Percentiles rank a stretch among this genome's conserved stretches.
These are phyloP conservation scores for Blyttiomyces sp. DNA, from an alignment of 371 early-diverging fungal genomes.

Conservation along the genomic window DNA sequence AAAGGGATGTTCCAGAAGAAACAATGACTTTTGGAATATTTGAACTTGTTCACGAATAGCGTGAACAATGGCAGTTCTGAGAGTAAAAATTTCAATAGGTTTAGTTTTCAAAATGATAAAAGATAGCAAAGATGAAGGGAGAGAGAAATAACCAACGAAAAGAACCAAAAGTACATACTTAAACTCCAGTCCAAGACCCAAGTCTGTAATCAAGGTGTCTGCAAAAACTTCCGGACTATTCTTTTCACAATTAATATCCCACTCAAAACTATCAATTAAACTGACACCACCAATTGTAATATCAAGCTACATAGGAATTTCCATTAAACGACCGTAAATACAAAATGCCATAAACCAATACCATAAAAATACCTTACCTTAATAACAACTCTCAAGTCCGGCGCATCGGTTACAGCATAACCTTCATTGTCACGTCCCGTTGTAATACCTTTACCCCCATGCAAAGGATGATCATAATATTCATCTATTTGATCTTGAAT, in stretches of 20 bases:
- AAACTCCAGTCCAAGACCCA: slow-evolving; percentile 75
- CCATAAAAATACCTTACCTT: no score
- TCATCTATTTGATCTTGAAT: slow-evolving; percentile 69
- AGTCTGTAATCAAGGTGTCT: slow-evolving; percentile 58
- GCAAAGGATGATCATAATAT: neutral
- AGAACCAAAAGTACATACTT: slow-evolving; percentile 44
- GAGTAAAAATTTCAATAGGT: slow-evolving; percentile 3
- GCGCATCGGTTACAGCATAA: no score
- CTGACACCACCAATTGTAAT: slow-evolving; percentile 77
- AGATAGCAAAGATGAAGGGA: neutral
- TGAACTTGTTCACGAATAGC: slow-evolving; percentile 92
- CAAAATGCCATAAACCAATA: no score
- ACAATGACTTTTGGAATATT: slow-evolving; percentile 73
- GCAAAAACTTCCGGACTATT: slow-evolving; percentile 80
- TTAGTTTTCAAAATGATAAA: slow-evolving; percentile 9
- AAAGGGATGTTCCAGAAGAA: slow-evolving; percentile 77
- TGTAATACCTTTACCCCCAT: no score
- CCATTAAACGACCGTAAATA: no score
- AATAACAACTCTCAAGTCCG: no score
- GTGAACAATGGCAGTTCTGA: slow-evolving; percentile 84
- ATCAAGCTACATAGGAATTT: slow-evolving; percentile 61
- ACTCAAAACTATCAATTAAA: slow-evolving; percentile 88
- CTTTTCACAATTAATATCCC: slow-evolving; percentile 74
- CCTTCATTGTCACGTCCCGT: no score
- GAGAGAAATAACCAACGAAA: neutral